phyloP scores from a whole-genome alignment of 768 basidiomycete species.

The Xerocomellus amylosporus region DNA sequence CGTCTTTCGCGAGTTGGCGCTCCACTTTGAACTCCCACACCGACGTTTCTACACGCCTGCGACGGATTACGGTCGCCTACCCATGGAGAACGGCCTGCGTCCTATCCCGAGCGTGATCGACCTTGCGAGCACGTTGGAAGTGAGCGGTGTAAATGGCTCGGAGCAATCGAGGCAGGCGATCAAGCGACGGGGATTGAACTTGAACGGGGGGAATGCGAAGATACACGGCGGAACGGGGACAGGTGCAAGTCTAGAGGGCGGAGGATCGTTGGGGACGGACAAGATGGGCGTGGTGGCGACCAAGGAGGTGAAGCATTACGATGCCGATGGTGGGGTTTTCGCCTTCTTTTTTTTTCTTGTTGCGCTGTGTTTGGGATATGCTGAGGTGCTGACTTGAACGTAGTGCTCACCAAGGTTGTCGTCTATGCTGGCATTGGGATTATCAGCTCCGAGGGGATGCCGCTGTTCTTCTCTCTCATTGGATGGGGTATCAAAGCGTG shows the following conservation, averaged over 20 bases:
- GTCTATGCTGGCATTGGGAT: conserved; percentile 87
- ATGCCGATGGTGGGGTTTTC: conserved; percentile 71
- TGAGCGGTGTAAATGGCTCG: conserved; percentile 38
- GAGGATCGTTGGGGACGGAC: conserved; percentile 28
- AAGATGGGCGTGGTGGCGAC: conserved; percentile 23
- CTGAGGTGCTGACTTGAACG: background rate
- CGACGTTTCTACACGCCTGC: conserved; percentile 89
- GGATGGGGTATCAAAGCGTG: conserved; percentile 62
- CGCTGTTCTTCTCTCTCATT: conserved; percentile 62
- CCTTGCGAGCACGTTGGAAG: conserved; percentile 48
- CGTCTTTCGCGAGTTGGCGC: conserved; percentile 72
- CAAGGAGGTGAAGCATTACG: conserved; percentile 63
- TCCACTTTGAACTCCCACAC: conserved; percentile 68
- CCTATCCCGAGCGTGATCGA: conserved; percentile 87
- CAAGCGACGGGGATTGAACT: conserved; percentile 24
- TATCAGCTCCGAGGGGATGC: conserved; percentile 58
- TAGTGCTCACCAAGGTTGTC: conserved; percentile 86
- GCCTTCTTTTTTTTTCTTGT: background rate
- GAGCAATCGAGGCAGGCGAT: conserved; percentile 34
- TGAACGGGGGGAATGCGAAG: background rate
- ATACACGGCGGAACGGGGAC: conserved; percentile 26
- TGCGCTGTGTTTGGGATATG: background rate
- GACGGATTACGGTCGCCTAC: conserved; percentile 78
- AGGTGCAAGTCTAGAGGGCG: conserved; percentile 25
- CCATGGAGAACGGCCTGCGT: conserved; percentile 55